Percentiles rank a stretch among this genome's conserved stretches.
phyloP scores from a whole-genome alignment of 78 protist species.

The Protostelium mycophagum region DNA sequence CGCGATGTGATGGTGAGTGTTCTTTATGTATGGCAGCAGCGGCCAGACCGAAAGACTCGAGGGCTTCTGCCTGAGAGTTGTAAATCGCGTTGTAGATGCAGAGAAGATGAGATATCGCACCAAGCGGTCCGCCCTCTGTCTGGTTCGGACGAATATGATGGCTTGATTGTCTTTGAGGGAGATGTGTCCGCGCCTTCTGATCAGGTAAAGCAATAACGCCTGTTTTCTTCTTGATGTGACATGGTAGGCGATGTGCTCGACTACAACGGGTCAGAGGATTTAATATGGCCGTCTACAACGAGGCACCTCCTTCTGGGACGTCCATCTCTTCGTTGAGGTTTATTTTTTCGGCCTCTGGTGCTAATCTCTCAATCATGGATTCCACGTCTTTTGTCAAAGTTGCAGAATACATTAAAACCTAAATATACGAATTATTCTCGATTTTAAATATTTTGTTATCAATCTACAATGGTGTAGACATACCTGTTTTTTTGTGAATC shows the following conservation, averaged over 20 bases:
- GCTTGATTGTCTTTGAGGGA: constrained; percentile 39
- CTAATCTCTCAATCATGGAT: not conserved
- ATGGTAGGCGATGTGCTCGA: not conserved
- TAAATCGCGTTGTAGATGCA: not conserved
- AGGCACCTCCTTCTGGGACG: not conserved
- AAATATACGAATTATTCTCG: too few relatives aligned
- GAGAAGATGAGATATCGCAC: not conserved
- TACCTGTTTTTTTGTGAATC: not conserved
- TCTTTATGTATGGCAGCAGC: constrained; percentile 54
- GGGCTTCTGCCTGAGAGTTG: not conserved
- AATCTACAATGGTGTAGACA: too few relatives aligned
- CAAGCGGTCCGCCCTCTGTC: not conserved
- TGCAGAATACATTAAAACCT: not conserved
- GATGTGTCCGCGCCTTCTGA: not conserved
- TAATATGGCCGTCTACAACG: not conserved
- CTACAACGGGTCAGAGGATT: not conserved
- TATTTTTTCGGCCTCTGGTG: not conserved
- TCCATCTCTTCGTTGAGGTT: not conserved
- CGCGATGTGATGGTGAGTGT: constrained; percentile 69
- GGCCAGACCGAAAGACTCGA: constrained; percentile 26
- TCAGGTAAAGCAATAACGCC: not conserved
- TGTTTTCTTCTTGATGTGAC: not conserved
- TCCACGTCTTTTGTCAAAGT: not conserved
- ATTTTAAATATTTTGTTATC: too few relatives aligned
- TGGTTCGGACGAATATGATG: constrained; percentile 30